Conservation (phyloP, 805 yeast species). For the Ogataea glucozyma region DNA sequence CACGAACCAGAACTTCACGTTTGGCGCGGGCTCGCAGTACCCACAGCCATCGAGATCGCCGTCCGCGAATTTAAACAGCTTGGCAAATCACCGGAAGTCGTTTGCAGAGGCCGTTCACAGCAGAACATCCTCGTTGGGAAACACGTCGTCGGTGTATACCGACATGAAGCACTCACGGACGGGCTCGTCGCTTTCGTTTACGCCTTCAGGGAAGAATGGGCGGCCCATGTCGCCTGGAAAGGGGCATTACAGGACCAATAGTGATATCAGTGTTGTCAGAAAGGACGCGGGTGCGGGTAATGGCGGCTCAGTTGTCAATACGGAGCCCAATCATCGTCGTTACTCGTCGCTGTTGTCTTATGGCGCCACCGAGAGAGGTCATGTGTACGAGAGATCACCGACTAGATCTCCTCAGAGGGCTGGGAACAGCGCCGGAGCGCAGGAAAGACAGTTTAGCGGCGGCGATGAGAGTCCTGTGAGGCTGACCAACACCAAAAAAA, state of each 20-base stretch:
- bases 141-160: slow-evolving; percentile 46
- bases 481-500: slow-evolving; percentile 15
- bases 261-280: slow-evolving; percentile 40
- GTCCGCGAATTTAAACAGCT: not conserved
- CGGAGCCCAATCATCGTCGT: slow-evolving; percentile 46
- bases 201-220: slow-evolving; percentile 17
- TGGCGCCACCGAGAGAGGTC: slow-evolving; percentile 25
- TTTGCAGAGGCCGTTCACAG: slow-evolving; percentile 24
- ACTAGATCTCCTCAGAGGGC: slow-evolving; percentile 17
- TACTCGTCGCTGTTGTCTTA: slow-evolving; percentile 61
- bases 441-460: slow-evolving; percentile 15
- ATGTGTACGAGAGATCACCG: slow-evolving; percentile 23
- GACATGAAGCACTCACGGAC: slow-evolving; percentile 38
- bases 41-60: slow-evolving; percentile 1
- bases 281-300: no score
- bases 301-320: no score
- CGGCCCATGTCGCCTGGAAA: slow-evolving; percentile 26
- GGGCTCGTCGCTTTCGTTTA: slow-evolving; percentile 34
- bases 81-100: slow-evolving; percentile 14
- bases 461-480: slow-evolving; percentile 19
- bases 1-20: slow-evolving; percentile 23
- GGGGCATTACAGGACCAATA: slow-evolving; percentile 44
- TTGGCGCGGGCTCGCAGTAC: slow-evolving; percentile 21
- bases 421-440: not conserved
- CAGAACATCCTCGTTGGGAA: slow-evolving; percentile 32